These are phyloP conservation scores for Hypoxylon perforatum DNA, from an alignment of 495 filamentous ascomycete genomes.

Conservation along the genomic window DNA sequence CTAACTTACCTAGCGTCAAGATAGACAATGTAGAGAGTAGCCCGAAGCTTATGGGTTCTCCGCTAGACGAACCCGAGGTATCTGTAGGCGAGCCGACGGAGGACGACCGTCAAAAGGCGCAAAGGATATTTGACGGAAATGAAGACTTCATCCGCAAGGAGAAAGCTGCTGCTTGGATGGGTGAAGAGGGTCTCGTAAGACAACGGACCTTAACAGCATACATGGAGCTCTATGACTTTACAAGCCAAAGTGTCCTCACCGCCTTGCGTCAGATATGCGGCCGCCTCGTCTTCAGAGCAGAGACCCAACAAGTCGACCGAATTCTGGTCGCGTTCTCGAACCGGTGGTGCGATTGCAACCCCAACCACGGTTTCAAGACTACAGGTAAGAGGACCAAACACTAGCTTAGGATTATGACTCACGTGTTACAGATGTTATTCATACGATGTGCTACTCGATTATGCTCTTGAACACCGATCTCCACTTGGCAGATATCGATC, in stretches of 20 bases:
- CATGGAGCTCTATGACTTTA: conserved; percentile 91
- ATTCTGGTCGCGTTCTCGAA: conserved; percentile 88
- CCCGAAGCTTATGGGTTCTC: conserved; percentile 45
- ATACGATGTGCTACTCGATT: conserved; percentile 96
- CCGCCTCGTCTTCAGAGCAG: conserved; percentile 85
- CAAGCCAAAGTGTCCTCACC: conserved; percentile 80
- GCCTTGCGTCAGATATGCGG: conserved; percentile 84
- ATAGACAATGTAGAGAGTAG: conserved; percentile 52
- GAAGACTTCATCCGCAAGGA: conserved; percentile 81
- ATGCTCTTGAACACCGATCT: conserved; percentile 96
- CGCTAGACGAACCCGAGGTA: conserved; percentile 62
- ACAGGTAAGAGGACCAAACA: conserved; percentile 66
- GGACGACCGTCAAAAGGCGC: conserved; percentile 78
- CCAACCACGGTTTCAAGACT: conserved; percentile 92
- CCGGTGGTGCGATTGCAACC: conserved; percentile 95
- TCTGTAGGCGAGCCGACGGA: conserved; percentile 62
- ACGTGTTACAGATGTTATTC: conserved; percentile 78
- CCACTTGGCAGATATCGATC: conserved; percentile 91
- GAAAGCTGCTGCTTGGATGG: conserved; percentile 88
- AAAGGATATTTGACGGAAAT: conserved; percentile 85
- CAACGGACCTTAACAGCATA: conserved; percentile 80
- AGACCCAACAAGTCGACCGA: conserved; percentile 96
- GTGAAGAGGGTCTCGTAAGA: conserved; percentile 75
- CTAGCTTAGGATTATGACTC: conserved; percentile 9
- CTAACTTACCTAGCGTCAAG: conserved; percentile 60